Evolutionary conservation across 139 green algal species (phyloP).

Genomic region (Yamagishiella unicocca): DNA sequence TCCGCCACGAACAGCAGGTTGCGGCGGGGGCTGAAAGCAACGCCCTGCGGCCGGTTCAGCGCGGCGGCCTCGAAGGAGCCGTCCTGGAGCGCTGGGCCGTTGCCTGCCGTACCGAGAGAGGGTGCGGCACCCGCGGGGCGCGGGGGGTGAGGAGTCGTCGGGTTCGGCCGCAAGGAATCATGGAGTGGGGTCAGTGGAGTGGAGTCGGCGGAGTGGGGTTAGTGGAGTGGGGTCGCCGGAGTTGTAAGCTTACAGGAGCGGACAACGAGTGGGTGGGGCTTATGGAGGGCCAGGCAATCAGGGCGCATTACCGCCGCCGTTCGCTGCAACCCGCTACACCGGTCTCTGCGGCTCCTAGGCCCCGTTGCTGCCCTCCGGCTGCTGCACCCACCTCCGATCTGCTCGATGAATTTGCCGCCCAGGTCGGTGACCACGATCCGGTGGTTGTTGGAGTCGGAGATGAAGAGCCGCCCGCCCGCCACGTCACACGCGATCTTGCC

Average conservation of each 20-base stretch:
- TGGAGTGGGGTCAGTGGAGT: background rate
- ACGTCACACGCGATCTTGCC: constrained; percentile 80
- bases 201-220: background rate
- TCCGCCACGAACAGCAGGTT: constrained; percentile 62
- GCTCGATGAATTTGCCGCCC: constrained; percentile 67
- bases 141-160: background rate
- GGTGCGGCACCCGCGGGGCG: background rate
- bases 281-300: no score
- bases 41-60: constrained; percentile 73
- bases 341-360: no score
- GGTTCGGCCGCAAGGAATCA: no score
- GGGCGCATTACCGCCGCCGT: no score
- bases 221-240: background rate
- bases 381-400: constrained; percentile 68
- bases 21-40: constrained; percentile 8
- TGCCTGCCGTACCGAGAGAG: constrained; percentile 50
- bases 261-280: no score
- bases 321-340: no score
- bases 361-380: no score
- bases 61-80: constrained; percentile 64
- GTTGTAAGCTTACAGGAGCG: no score
- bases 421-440: constrained; percentile 82
- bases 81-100: constrained; percentile 74
- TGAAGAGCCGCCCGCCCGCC: constrained; percentile 75
- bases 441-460: constrained; percentile 85